Percentiles rank a stretch among this genome's conserved stretches.
Conservation (phyloP, 73 alveolate genomes). For the Symbiodinium natans region DNA sequence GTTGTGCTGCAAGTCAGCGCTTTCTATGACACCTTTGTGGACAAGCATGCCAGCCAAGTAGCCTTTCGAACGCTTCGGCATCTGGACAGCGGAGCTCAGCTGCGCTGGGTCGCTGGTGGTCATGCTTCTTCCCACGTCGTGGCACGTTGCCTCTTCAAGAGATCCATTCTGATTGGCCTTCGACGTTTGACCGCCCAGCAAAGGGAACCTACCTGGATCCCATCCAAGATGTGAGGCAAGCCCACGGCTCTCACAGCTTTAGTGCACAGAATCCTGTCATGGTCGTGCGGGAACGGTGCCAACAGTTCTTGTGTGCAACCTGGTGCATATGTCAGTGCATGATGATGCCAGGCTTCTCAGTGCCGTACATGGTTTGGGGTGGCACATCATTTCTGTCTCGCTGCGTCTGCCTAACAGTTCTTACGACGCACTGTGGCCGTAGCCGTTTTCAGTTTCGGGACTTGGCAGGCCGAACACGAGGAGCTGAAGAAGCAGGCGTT, state of each 20-base stretch:
- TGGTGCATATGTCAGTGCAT: too few relatives aligned
- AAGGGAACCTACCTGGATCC: not conserved
- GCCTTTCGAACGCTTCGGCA: not conserved
- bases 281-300: too few relatives aligned
- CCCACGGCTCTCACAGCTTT: too few relatives aligned
- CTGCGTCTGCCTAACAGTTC: too few relatives aligned
- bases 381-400: too few relatives aligned
- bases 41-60: not conserved
- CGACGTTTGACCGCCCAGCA: not conserved
- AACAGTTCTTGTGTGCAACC: not conserved
- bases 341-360: too few relatives aligned
- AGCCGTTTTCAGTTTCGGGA: too few relatives aligned
- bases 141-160: not conserved
- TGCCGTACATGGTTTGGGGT: too few relatives aligned
- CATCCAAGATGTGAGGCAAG: not conserved
- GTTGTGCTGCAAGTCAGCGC: conserved; percentile 3
- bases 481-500: conserved; percentile 88
- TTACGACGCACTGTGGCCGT: too few relatives aligned
- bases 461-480: conserved; percentile 53
- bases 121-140: conserved; percentile 9
- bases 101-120: conserved; percentile 2
- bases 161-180: not conserved
- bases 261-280: too few relatives aligned
- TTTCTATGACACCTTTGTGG: not conserved
- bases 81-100: not conserved